A percentile compares a stretch with the other conserved stretches of the same genome.
These are phyloP conservation scores for Pythium inflatum DNA, from an alignment of 352 stramenopile genomes.

Conservation along the genomic window DNA sequence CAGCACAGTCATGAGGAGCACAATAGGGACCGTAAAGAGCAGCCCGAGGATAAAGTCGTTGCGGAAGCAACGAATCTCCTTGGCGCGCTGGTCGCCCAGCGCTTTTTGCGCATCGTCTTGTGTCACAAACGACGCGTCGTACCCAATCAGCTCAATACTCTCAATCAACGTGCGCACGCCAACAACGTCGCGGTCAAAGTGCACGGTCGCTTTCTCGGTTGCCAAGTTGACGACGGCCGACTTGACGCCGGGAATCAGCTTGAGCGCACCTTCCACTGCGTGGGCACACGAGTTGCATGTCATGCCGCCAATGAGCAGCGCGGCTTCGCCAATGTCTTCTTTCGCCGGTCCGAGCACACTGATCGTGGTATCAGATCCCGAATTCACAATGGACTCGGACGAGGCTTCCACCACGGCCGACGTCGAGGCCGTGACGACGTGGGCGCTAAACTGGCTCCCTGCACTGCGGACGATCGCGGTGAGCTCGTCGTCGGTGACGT, in stretches of 20 bases:
- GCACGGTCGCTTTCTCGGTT: conserved; percentile 82
- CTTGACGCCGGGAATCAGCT: conserved; percentile 72
- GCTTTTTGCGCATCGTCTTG: conserved; percentile 73
- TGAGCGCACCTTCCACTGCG: conserved; percentile 89
- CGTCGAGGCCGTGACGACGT: conserved; percentile 20
- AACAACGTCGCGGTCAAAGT: conserved; percentile 77
- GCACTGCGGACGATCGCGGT: conserved; percentile 54
- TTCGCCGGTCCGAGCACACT: conserved; percentile 15
- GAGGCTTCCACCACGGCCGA: background rate
- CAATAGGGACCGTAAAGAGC: conserved; percentile 93
- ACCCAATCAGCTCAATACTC: conserved; percentile 88
- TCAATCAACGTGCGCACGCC: conserved; percentile 86
- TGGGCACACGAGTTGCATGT: conserved; percentile 92
- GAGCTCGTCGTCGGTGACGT: conserved; percentile 56
- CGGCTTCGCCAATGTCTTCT: conserved; percentile 62
- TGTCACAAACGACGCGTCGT: conserved; percentile 81
- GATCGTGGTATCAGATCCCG: conserved; percentile 51
- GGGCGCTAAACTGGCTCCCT: conserved; percentile 71
- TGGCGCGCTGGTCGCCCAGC: conserved; percentile 78
- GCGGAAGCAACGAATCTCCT: conserved; percentile 81
- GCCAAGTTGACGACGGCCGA: conserved; percentile 86
- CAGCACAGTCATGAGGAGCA: conserved; percentile 93
- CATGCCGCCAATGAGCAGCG: conserved; percentile 86
- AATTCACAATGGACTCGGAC: background rate
- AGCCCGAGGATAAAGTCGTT: conserved; percentile 87